Percentiles rank a stretch among this genome's conserved stretches.
phyloP scores from a whole-genome alignment of 2,329 filamentous ascomycete species.

The Berkeleyomyces basicola region DNA sequence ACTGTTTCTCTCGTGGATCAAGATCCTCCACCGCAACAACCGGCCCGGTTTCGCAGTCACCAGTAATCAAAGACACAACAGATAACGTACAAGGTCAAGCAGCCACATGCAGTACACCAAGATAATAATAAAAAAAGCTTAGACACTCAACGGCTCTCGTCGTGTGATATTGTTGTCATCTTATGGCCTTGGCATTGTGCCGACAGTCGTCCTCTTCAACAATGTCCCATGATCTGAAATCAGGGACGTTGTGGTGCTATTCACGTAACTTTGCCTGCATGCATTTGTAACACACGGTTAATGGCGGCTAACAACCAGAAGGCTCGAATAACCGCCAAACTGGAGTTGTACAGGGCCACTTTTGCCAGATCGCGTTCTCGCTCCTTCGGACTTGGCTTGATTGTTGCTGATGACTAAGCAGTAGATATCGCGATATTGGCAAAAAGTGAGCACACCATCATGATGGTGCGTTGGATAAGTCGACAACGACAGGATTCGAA shows the following conservation, averaged over 20 bases:
- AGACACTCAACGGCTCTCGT: neutral
- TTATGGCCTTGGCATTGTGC: neutral
- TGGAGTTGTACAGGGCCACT: neutral
- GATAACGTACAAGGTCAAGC: neutral
- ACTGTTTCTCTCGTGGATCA: neutral
- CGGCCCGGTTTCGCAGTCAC: neutral
- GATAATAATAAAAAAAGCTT: neutral
- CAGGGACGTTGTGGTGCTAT: neutral
- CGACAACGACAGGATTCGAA: conserved; percentile 12
- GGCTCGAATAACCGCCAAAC: neutral
- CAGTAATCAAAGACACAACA: neutral
- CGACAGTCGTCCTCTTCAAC: neutral
- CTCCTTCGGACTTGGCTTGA: neutral
- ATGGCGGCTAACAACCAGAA: neutral
- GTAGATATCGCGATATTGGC: neutral
- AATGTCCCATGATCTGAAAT: neutral
- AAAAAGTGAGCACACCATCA: neutral
- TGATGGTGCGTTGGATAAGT: neutral
- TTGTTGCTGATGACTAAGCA: neutral
- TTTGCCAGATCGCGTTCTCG: neutral
- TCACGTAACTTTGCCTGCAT: neutral
- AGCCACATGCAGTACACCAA: neutral
- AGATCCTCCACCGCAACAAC: neutral
- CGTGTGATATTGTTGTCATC: neutral
- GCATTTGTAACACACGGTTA: neutral